Evolutionary conservation across 768 basidiomycete species (phyloP), one percentile per base, ranked within the genome.

Genomic region (Boletus fagicola): DNA sequence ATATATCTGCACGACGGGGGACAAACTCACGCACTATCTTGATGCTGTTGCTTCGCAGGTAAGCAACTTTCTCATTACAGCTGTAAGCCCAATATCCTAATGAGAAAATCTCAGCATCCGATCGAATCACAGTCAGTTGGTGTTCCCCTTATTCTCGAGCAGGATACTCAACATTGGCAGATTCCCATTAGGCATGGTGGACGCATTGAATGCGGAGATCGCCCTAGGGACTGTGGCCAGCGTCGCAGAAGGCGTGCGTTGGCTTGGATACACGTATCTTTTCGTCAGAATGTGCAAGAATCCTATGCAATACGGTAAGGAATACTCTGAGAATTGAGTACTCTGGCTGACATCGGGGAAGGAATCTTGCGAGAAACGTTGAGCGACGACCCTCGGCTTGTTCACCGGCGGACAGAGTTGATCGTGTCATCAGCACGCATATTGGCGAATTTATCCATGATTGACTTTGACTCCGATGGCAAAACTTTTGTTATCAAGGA

Each of bases 211-310:
- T 68, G 97, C 94, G 2, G 97, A 99, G 69, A 89, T 99, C 51
- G 80, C 94, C 10, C 81, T 99, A 0, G 96, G 97, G 3, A 98
- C 97, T 1, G 96, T 99, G 26, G 82, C 92, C 1, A 95, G 84
- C 63, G 81, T 87, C 38, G 76, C 78, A 55, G 97, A 99, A 68
- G 97, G 86, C 8, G 85, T 96, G 15, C 86, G 86, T 60, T 99
- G 97, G 97, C 76, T 99, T 42, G 92, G 95, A 16, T 99, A 97
- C 70, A 98, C 97, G 2, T 99, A 98, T 70, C 82, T 98, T 31
- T 94, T 91, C 68, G 94, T 98, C 11, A 83, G 96, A 52, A 96
- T 98, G 94, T 80, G 84, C 47, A 91, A 89, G 69, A 96, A 94
- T 65, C 95, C 96, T 3, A 84, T 85, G 64, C 73, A 87, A 49